Evolutionary conservation across 2,329 filamentous ascomycete species (phyloP).

Genomic region (Blumeria hordei): DNA sequence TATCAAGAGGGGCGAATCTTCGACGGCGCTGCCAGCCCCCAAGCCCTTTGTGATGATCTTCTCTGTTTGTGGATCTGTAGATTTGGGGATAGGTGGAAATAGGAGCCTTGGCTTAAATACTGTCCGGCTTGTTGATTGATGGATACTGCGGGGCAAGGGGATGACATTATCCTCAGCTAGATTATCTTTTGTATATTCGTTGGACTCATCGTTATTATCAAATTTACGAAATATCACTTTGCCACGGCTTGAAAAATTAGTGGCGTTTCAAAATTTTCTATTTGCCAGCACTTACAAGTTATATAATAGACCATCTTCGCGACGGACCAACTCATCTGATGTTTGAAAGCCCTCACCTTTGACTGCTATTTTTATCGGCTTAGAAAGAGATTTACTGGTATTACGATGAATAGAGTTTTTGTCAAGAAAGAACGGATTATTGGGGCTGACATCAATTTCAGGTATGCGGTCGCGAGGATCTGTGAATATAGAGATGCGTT

Average conservation of each 20-base stretch:
- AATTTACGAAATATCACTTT: constrained; percentile 51
- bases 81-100: constrained; percentile 27
- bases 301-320: constrained; percentile 50
- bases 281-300: constrained; percentile 42
- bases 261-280: not conserved
- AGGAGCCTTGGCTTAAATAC: constrained; percentile 47
- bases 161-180: constrained; percentile 11
- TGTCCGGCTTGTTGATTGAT: constrained; percentile 35
- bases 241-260: constrained; percentile 35
- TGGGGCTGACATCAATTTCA: constrained; percentile 34
- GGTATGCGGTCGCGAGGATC: constrained; percentile 61
- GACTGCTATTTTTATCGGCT: constrained; percentile 26
- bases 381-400: constrained; percentile 26
- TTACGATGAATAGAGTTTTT: constrained; percentile 17
- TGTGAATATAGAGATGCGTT: constrained; percentile 48
- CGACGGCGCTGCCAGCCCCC: constrained; percentile 27
- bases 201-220: constrained; percentile 7
- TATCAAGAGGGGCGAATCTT: constrained; percentile 15
- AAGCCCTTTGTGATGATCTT: constrained; percentile 32
- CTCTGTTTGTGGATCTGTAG: constrained; percentile 32
- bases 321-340: constrained; percentile 31
- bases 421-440: constrained; percentile 48
- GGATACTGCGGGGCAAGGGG: constrained; percentile 14
- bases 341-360: constrained; percentile 25
- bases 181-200: constrained; percentile 14